phyloP scores from a whole-genome alignment of 495 filamentous ascomycete genomes.

The Daldinia childiae region DNA sequence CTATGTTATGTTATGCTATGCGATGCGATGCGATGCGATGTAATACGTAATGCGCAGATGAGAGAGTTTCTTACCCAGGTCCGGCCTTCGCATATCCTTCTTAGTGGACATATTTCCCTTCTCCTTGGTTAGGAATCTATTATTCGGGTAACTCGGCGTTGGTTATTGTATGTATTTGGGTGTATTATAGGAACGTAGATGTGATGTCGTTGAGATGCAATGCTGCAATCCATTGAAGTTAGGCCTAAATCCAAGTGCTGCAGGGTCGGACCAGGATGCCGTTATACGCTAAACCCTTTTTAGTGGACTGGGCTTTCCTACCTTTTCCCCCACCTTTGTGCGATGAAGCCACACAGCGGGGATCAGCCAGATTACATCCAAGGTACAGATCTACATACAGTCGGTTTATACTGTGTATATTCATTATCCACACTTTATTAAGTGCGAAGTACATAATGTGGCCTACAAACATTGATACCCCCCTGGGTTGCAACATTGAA shows the following conservation, averaged over 20 bases:
- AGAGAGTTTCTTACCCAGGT: slow-evolving; percentile 70
- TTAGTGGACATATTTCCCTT: slow-evolving; percentile 56
- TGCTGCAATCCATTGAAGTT: neutral
- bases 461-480: too few species aligned
- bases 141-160: slow-evolving; percentile 10
- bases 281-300: slow-evolving; percentile 18
- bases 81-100: slow-evolving; percentile 87
- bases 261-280: slow-evolving; percentile 28
- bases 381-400: slow-evolving; percentile 1
- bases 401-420: neutral
- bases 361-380: slow-evolving; percentile 6
- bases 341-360: slow-evolving; percentile 31
- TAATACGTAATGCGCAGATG: slow-evolving; percentile 7
- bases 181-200: slow-evolving; percentile 15
- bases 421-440: neutral
- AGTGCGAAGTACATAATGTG: too few species aligned
- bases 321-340: slow-evolving; percentile 22
- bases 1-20: slow-evolving; percentile 26
- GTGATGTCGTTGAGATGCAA: slow-evolving; percentile 39
- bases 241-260: slow-evolving; percentile 11
- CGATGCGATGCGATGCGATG: slow-evolving; percentile 15
- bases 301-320: neutral
- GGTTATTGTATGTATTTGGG: neutral
- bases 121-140: slow-evolving; percentile 3
- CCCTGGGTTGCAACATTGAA: neutral